Conservation (phyloP, 805 yeast genomes). For the Pichia exigua region DNA sequence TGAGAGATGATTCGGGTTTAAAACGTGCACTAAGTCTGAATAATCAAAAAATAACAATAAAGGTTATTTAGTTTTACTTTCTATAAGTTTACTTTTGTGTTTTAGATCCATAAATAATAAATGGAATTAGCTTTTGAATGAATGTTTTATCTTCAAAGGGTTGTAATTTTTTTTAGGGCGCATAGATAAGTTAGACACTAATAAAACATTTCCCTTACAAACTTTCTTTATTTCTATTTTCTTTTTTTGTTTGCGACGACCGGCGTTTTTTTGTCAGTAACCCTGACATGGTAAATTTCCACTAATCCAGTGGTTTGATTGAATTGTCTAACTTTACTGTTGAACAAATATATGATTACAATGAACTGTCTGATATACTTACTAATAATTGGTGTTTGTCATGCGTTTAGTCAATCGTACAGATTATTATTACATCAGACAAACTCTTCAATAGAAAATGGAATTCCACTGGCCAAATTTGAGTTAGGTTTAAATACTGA, state of each 20-base stretch:
- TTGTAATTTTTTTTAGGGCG: no score
- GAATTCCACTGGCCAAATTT: not conserved
- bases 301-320: not conserved
- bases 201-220: no score
- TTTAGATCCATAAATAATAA: not conserved
- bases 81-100: not conserved
- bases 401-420: not conserved
- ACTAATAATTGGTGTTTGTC: not conserved
- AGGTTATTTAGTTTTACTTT: conserved; percentile 5
- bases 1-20: conserved; percentile 15
- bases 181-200: no score
- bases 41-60: conserved; percentile 11
- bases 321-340: not conserved
- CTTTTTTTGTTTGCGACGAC: no score
- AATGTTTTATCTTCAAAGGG: no score
- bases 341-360: not conserved
- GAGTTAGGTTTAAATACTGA: not conserved
- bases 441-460: not conserved
- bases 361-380: not conserved
- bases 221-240: no score
- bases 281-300: no score
- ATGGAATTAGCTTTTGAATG: no score
- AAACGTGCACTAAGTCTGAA: conserved; percentile 7
- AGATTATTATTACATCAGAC: not conserved
- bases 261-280: no score